A percentile compares a stretch with the other conserved stretches of the same genome.
phyloP scores from a whole-genome alignment of 1,139 yeast species.

The Yamadazyma pseudoaaseri region DNA sequence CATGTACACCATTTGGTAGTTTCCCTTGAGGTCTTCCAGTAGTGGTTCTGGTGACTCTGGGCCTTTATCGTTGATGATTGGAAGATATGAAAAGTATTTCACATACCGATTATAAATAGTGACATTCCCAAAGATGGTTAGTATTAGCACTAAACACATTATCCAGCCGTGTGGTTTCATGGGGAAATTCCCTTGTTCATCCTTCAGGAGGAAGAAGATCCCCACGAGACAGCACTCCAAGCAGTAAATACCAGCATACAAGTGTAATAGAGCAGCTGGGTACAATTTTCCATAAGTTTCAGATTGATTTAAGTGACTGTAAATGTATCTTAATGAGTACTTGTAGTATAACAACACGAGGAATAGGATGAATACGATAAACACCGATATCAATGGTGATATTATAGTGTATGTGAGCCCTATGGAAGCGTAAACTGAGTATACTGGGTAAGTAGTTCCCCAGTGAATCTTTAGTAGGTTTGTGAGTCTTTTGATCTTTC shows the following conservation, averaged over 20 bases:
- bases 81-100: constrained; percentile 28
- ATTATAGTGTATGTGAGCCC: constrained; percentile 74
- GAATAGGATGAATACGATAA: constrained; percentile 57
- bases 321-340: constrained; percentile 60
- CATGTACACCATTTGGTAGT: constrained; percentile 23
- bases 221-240: constrained; percentile 79
- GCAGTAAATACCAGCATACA: constrained; percentile 78
- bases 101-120: constrained; percentile 29
- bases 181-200: constrained; percentile 34
- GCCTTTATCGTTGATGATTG: constrained; percentile 20
- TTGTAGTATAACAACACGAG: constrained; percentile 65
- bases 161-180: constrained; percentile 42
- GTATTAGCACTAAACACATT: constrained; percentile 43
- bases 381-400: constrained; percentile 72
- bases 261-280: constrained; percentile 71
- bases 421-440: constrained; percentile 74
- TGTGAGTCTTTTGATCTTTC: constrained; percentile 46
- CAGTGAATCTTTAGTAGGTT: constrained; percentile 51
- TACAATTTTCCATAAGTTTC: constrained; percentile 73
- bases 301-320: constrained; percentile 45
- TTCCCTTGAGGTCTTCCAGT: constrained; percentile 10
- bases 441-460: constrained; percentile 78
- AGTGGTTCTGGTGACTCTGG: constrained; percentile 2
- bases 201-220: constrained; percentile 58
- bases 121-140: constrained; percentile 33